A percentile compares a stretch with the other conserved stretches of the same genome.
Conservation (phyloP, 305 asterid species). For the Lippia alba region DNA sequence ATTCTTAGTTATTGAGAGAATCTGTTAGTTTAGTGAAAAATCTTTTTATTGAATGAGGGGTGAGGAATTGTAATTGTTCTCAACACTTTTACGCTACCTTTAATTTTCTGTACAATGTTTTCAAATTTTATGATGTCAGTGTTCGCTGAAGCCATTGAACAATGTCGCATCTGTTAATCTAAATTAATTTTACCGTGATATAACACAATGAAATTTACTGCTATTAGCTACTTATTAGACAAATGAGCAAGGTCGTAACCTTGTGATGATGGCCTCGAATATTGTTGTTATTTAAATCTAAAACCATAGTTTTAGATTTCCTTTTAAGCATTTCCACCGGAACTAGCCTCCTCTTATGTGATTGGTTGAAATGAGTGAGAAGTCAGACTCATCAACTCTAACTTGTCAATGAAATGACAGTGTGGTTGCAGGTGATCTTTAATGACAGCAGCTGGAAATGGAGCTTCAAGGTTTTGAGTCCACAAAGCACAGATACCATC, state of each 20-base stretch:
- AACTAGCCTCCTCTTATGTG: neutral
- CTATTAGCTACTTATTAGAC: neutral
- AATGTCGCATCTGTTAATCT: no score
- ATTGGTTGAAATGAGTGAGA: neutral
- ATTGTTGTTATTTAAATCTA: neutral
- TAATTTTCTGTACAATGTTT: no score
- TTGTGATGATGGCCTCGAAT: neutral
- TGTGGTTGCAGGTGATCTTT: neutral
- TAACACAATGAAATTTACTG: neutral
- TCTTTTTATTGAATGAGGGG: slow-evolving; percentile 5
- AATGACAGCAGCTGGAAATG: neutral
- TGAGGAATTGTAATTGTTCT: slow-evolving; percentile 3
- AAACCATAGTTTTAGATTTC: neutral
- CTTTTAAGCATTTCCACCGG: neutral
- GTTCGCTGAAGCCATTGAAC: no score
- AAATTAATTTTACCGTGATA: neutral
- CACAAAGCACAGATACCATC: neutral
- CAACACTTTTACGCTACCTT: neutral
- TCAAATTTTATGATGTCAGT: no score
- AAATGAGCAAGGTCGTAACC: slow-evolving; percentile 7
- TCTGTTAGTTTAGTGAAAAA: neutral
- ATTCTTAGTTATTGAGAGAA: slow-evolving; percentile 6
- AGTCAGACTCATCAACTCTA: neutral
- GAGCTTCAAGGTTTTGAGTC: neutral
- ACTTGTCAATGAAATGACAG: neutral